Evolutionary conservation across 2,329 filamentous ascomycete species (phyloP), one percentile per base, ranked within the genome.

Genomic region (Fusarium oligoseptatum): DNA sequence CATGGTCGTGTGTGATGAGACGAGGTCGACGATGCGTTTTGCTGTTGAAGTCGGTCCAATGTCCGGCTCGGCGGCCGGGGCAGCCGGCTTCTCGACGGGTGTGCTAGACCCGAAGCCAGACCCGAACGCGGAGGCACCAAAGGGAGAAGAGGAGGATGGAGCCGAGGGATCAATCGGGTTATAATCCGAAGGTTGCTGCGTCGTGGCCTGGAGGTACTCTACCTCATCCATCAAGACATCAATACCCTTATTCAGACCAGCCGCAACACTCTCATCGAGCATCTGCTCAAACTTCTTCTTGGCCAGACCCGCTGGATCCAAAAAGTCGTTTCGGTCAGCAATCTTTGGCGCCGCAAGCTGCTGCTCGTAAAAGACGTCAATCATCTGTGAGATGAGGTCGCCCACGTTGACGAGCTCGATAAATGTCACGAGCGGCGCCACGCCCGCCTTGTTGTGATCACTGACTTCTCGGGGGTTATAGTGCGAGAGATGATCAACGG

Each of bases 221-320:
- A 98, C 95, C 84, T 99, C 97, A 78, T 97, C 95, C 93, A 99
- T 98, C 50, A 99, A 89, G 67, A 98, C 97, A 80, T 99, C 96
- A 73, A 99, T 98, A 74, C 97, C 97, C 85, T 97, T 98, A 83
- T 98, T 98, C 72, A 99, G 87, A 2, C 97, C 97, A 10, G 96
- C 95, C 5, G 97, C 97, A 9, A 99, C 97, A 70, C 94, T 94
- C 84, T 98, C 97, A 80, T 99, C 97, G 2, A 99, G 92, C 93
- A 98, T 98, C 81, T 98, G 95, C 87, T 99, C 97, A 79, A 98
- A 99, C 75, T 94, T 95, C 86, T 98, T 98, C 90, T 99, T 99
- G 74, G 97, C 95, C 77, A 98, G 93, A 36, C 94, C 93, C 0
- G 95, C 94, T 22, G 95, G 93, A 80, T 97, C 95, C 57, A 99